A percentile compares a stretch with the other conserved stretches of the same genome.
These are phyloP conservation scores for Astraeus odoratus DNA, from an alignment of 768 basidiomycete genomes.

Conservation along the genomic window DNA sequence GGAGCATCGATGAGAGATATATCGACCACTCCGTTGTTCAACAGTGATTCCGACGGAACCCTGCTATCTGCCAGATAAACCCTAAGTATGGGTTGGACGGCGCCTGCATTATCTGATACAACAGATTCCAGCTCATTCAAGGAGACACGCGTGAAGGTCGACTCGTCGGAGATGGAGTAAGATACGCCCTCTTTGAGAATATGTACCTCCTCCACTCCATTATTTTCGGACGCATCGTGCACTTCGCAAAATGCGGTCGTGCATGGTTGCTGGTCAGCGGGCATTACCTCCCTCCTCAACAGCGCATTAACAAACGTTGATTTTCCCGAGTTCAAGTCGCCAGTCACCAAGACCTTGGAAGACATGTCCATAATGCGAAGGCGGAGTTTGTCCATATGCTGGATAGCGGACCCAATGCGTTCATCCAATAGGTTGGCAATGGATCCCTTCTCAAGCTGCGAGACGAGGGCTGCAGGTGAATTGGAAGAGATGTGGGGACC, in stretches of 20 bases:
- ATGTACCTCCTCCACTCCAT: constrained; percentile 79
- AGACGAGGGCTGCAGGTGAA: constrained; percentile 67
- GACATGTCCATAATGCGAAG: constrained; percentile 85
- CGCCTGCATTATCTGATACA: constrained; percentile 46
- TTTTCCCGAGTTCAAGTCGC: constrained; percentile 97
- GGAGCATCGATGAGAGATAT: constrained; percentile 98
- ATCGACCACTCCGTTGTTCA: constrained; percentile 93
- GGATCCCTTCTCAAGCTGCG: constrained; percentile 87
- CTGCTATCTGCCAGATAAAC: constrained; percentile 84
- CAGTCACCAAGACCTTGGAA: constrained; percentile 95
- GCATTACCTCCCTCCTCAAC: constrained; percentile 86
- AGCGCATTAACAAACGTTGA: constrained; percentile 97
- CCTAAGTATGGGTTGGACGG: constrained; percentile 67
- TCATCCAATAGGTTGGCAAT: constrained; percentile 90
- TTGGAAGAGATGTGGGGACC: constrained; percentile 63
- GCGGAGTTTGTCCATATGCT: constrained; percentile 80
- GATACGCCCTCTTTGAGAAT: constrained; percentile 58
- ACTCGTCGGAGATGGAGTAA: constrained; percentile 66
- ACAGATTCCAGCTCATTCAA: constrained; percentile 73
- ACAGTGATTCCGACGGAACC: constrained; percentile 71
- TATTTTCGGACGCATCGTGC: constrained; percentile 79
- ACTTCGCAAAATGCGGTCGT: constrained; percentile 98
- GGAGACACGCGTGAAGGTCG: constrained; percentile 65
- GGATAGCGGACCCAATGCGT: constrained; percentile 63
- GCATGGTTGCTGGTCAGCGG: constrained; percentile 96